Evolutionary conservation across 164 flowering plant species (phyloP).

Genomic region (Umbilicus rupestris): DNA sequence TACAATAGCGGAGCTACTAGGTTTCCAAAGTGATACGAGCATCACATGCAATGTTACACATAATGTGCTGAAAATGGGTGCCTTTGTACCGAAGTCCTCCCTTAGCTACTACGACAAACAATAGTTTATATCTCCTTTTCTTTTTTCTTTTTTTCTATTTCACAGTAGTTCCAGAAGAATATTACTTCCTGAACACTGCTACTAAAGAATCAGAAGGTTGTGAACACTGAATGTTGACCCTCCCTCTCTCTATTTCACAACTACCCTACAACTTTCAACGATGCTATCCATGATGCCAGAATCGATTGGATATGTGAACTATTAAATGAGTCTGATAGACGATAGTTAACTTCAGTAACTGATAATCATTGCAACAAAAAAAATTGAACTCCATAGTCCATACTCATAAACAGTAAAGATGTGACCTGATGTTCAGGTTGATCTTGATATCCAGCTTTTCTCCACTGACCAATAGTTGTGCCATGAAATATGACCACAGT

Average conservation of each 20-base stretch:
- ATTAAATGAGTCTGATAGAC: background rate
- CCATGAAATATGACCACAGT: slow-evolving; percentile 92
- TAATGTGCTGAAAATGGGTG: too few relatives aligned
- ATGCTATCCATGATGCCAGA: background rate
- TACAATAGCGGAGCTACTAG: background rate
- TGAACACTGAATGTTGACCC: background rate
- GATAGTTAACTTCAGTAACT: background rate
- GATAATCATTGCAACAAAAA: background rate
- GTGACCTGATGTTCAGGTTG: slow-evolving; percentile 79
- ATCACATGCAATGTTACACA: background rate
- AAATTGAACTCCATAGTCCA: background rate
- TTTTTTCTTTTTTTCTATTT: too few relatives aligned
- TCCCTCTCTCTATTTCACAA: too few relatives aligned
- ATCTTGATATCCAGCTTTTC: slow-evolving; percentile 85
- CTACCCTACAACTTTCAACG: background rate
- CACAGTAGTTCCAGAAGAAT: background rate
- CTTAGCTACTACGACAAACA: too few relatives aligned
- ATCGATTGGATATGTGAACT: background rate
- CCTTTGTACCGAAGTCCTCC: too few relatives aligned
- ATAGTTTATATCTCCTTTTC: background rate
- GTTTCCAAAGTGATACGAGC: background rate
- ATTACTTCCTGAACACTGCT: background rate
- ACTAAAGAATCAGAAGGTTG: background rate
- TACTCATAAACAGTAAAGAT: background rate
- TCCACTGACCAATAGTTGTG: slow-evolving; percentile 83